These are phyloP conservation scores for Sphagnum contortum DNA, from an alignment of 225 moss, liverwort and hornwort species.

Conservation along the genomic window DNA sequence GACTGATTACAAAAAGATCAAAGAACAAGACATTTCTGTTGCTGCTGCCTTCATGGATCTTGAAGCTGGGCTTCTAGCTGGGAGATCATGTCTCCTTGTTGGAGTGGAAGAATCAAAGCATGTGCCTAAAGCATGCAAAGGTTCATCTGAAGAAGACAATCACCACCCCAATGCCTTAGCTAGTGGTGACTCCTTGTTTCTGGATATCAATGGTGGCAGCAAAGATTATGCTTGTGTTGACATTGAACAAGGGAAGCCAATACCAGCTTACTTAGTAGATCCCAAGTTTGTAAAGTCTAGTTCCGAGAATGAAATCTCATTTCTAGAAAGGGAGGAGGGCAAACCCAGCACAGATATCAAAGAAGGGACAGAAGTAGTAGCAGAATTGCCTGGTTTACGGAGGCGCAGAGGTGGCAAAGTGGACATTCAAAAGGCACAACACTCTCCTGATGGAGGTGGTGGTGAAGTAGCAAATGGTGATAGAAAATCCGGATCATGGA, in stretches of 20 bases:
- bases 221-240: constrained; percentile 10
- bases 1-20: constrained; percentile 10
- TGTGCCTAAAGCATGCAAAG: constrained; percentile 7
- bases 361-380: constrained; percentile 9
- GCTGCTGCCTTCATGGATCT: constrained; percentile 24
- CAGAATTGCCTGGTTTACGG: constrained; percentile 20
- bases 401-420: constrained; percentile 11
- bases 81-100: constrained; percentile 9
- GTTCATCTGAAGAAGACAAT: constrained; percentile 11
- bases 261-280: constrained; percentile 2
- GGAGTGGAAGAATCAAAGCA: constrained; percentile 11
- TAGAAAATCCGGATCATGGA: not conserved
- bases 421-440: constrained; percentile 10
- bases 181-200: constrained; percentile 1
- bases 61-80: constrained; percentile 19
- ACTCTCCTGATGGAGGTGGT: constrained; percentile 2
- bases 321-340: constrained; percentile 7
- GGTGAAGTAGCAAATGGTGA: constrained; percentile 26
- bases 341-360: constrained; percentile 3
- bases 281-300: constrained; percentile 12
- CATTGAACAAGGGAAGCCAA: constrained; percentile 17
- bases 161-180: not conserved
- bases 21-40: constrained; percentile 15
- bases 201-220: constrained; percentile 13
- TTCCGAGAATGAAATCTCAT: constrained; percentile 24